These are phyloP conservation scores for Cystoisospora suis DNA, from an alignment of 169 alveolate genomes.

Conservation along the genomic window DNA sequence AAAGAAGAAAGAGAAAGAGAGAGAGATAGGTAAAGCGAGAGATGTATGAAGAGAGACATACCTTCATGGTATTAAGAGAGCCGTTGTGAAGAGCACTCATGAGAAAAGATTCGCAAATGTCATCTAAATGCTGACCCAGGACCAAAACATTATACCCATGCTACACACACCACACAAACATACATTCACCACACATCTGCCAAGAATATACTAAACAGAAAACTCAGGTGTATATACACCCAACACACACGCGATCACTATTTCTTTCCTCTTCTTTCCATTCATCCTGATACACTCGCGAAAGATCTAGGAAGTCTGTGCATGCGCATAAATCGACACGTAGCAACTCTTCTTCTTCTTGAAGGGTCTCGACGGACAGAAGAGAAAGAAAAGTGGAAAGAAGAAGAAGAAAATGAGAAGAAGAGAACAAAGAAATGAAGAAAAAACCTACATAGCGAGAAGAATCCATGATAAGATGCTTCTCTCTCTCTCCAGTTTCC, in stretches of 20 bases:
- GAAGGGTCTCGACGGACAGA: too few species aligned
- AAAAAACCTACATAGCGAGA: too few species aligned
- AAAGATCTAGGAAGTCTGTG: too few species aligned
- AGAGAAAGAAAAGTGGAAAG: background rate
- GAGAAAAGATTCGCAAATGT: slow-evolving; percentile 91
- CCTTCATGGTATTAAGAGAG: slow-evolving; percentile 83
- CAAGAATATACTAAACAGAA: too few species aligned
- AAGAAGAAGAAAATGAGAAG: background rate
- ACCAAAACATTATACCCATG: slow-evolving; percentile 90
- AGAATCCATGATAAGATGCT: too few species aligned
- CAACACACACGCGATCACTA: too few species aligned
- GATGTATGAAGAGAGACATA: background rate
- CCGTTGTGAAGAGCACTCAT: slow-evolving; percentile 93
- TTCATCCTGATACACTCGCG: too few species aligned
- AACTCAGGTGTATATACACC: too few species aligned
- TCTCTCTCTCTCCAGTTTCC: background rate
- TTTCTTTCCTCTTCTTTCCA: too few species aligned
- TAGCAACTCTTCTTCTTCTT: too few species aligned
- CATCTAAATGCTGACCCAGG: slow-evolving; percentile 94
- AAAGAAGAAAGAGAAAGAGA: background rate
- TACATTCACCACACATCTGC: background rate
- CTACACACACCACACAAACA: slow-evolving; percentile 4
- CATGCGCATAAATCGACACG: too few species aligned
- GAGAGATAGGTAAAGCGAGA: background rate
- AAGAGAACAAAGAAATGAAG: background rate